Evolutionary conservation across 2,329 filamentous ascomycete species (phyloP).

Genomic region (Aspergillus japonicus): DNA sequence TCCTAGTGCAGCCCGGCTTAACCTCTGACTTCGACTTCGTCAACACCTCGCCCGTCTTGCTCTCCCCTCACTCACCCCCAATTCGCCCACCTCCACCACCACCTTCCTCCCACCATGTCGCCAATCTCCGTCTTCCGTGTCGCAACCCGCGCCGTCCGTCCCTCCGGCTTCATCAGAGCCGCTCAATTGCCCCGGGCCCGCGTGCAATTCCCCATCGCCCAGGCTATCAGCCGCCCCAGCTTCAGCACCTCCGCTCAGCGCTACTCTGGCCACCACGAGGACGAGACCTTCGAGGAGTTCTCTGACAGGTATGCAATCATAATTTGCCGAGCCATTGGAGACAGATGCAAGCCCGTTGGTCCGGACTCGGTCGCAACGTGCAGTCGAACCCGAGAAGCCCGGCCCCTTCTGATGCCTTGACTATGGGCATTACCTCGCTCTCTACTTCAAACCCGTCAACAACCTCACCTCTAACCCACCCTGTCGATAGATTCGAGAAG

Average conservation of each 20-base stretch:
- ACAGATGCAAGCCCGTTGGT: slow-evolving; percentile 12
- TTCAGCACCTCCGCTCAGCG: slow-evolving; percentile 56
- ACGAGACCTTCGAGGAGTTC: slow-evolving; percentile 99
- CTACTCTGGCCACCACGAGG: slow-evolving; percentile 65
- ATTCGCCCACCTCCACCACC: slow-evolving; percentile 27
- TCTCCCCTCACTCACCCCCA: slow-evolving; percentile 20
- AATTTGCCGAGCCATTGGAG: slow-evolving; percentile 25
- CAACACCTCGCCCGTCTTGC: slow-evolving; percentile 21
- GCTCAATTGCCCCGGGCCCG: slow-evolving; percentile 58
- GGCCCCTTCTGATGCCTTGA: slow-evolving; percentile 10
- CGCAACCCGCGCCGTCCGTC: slow-evolving; percentile 64
- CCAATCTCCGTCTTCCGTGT: slow-evolving; percentile 68
- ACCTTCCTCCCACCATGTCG: slow-evolving; percentile 53
- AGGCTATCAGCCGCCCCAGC: slow-evolving; percentile 61
- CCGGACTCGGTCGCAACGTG: slow-evolving; percentile 13
- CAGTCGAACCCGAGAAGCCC: slow-evolving; percentile 4
- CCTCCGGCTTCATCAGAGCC: slow-evolving; percentile 62
- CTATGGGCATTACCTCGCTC: background rate
- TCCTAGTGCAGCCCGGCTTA: slow-evolving; percentile 28
- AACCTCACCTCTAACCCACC: slow-evolving; percentile 35
- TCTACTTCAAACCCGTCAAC: slow-evolving; percentile 1
- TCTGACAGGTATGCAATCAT: slow-evolving; percentile 74
- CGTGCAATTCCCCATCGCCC: slow-evolving; percentile 55
- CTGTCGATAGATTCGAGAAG: slow-evolving; percentile 84
- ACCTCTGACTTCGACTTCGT: slow-evolving; percentile 26